Percentiles rank a stretch among this genome's conserved stretches.
phyloP scores from a whole-genome alignment of 2,329 filamentous ascomycete genomes.

The Exophiala xenobiotica region DNA sequence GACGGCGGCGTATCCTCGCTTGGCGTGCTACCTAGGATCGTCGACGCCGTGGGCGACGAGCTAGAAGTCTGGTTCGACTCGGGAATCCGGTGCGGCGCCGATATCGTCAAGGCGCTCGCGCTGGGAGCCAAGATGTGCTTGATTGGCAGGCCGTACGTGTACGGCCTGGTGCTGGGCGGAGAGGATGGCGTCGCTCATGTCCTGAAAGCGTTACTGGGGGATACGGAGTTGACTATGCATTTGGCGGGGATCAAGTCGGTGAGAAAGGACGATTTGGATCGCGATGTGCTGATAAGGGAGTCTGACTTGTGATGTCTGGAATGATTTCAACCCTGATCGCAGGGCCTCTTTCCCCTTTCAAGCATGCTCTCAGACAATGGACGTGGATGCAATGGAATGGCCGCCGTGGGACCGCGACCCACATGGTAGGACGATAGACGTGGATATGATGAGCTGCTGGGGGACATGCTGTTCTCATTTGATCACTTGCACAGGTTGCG shows the following conservation, averaged over 20 bases:
- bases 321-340: too few relatives aligned
- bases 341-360: too few relatives aligned
- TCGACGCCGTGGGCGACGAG: constrained; percentile 39
- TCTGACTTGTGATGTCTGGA: constrained; percentile 18
- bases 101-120: constrained; percentile 50
- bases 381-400: too few relatives aligned
- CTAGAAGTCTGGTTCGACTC: constrained; percentile 48
- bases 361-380: too few relatives aligned
- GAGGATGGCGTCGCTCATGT: constrained; percentile 55
- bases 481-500: too few relatives aligned
- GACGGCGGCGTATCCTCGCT: constrained; percentile 48
- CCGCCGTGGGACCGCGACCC: too few relatives aligned
- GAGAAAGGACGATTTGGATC: constrained; percentile 8
- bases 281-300: constrained; percentile 17
- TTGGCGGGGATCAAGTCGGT: constrained; percentile 15
- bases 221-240: constrained; percentile 26
- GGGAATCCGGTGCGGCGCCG: constrained; percentile 46
- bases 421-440: too few relatives aligned
- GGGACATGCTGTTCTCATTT: too few relatives aligned
- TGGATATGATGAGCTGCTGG: too few relatives aligned
- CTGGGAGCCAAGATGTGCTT: constrained; percentile 55
- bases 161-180: constrained; percentile 57
- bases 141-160: constrained; percentile 53
- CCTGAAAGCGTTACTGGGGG: constrained; percentile 32
- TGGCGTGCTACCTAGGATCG: constrained; percentile 56